Conservation (phyloP, 371 early-diverging fungal species). For the Dichotomocladium elegans region DNA sequence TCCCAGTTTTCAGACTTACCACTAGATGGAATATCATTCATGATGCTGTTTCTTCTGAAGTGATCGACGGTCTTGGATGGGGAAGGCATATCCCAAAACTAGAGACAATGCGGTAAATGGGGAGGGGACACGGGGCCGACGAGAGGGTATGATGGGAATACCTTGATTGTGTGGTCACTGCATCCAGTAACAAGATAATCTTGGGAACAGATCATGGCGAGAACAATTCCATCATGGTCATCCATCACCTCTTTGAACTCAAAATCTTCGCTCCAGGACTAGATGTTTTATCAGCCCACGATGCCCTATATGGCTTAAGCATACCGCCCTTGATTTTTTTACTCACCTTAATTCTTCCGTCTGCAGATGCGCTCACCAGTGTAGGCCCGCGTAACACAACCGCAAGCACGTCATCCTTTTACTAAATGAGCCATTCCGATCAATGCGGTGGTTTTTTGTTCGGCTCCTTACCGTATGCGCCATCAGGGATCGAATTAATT, state of each 20-base stretch:
- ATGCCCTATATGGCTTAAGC: background rate
- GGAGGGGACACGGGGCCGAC: no score
- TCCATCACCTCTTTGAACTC: slow-evolving; percentile 57
- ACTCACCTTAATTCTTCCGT: slow-evolving; percentile 69
- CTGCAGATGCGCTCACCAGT: slow-evolving; percentile 71
- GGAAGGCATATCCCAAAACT: slow-evolving; percentile 37
- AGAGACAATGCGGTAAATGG: no score
- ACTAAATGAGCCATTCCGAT: no score
- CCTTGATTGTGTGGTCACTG: slow-evolving; percentile 67
- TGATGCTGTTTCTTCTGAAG: slow-evolving; percentile 22
- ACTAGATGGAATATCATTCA: slow-evolving; percentile 22
- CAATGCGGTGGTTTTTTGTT: background rate
- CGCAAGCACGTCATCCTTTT: slow-evolving; percentile 66
- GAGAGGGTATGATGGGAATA: slow-evolving; percentile 15
- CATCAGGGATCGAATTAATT: slow-evolving; percentile 63
- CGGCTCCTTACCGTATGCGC: slow-evolving; percentile 53
- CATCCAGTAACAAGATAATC: slow-evolving; percentile 63
- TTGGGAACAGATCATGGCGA: slow-evolving; percentile 60
- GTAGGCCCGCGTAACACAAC: slow-evolving; percentile 44
- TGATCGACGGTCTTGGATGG: slow-evolving; percentile 13
- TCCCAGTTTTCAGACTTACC: slow-evolving; percentile 6
- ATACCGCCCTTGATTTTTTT: background rate
- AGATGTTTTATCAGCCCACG: background rate
- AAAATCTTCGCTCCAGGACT: slow-evolving; percentile 71
- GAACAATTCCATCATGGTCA: slow-evolving; percentile 62